A percentile compares a stretch with the other conserved stretches of the same genome.
Conservation (phyloP, 139 green algal species). For the Tetraselmis chui region DNA sequence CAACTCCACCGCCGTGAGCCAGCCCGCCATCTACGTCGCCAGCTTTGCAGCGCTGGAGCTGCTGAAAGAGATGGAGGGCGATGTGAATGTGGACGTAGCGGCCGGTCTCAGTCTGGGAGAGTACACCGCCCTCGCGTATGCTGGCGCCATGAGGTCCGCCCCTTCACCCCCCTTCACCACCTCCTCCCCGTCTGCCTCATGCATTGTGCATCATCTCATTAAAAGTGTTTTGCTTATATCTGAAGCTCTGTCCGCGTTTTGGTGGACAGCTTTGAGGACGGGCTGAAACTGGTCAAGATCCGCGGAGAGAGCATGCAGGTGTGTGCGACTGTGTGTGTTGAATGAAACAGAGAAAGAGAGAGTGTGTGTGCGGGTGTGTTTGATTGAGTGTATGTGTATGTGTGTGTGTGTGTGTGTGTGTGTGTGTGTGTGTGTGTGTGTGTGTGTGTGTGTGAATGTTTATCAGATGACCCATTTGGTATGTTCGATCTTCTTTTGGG, state of each 20-base stretch:
- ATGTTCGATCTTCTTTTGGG: too few species aligned
- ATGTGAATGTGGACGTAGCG: conserved; percentile 66
- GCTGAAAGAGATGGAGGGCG: conserved; percentile 66
- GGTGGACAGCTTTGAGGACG: conserved; percentile 91
- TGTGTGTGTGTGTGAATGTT: too few species aligned
- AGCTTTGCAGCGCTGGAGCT: conserved; percentile 94
- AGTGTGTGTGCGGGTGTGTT: too few species aligned
- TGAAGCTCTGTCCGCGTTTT: too few species aligned
- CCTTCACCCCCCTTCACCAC: not conserved
- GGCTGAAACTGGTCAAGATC: conserved; percentile 87
- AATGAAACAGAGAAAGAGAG: too few species aligned
- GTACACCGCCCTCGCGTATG: conserved; percentile 96
- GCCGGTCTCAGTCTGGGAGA: conserved; percentile 87
- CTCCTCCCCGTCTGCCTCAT: not conserved
- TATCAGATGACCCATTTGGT: too few species aligned
- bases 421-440: too few species aligned
- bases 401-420: too few species aligned
- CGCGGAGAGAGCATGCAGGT: conserved; percentile 88
- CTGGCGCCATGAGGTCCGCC: conserved; percentile 52
- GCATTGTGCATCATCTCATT: too few species aligned
- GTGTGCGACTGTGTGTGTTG: too few species aligned
- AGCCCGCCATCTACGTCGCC: conserved; percentile 97
- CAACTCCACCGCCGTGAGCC: conserved; percentile 85
- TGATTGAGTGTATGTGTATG: too few species aligned
- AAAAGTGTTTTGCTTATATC: too few species aligned